These are phyloP conservation scores for Phytophthora uliginosa DNA, from an alignment of 352 stramenopile genomes.

Conservation along the genomic window DNA sequence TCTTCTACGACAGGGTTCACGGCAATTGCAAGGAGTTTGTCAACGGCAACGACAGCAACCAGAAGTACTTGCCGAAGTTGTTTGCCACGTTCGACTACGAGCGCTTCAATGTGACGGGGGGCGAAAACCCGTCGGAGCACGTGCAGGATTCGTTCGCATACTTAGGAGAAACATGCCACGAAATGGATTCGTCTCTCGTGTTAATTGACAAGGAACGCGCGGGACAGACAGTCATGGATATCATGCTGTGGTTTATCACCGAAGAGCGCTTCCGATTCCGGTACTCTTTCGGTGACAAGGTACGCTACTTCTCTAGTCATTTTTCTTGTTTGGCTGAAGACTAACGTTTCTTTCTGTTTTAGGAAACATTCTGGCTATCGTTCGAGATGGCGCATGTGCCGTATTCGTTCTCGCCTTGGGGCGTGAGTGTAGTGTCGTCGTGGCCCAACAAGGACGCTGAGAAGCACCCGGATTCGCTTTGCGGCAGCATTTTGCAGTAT, in stretches of 20 bases:
- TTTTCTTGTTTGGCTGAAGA: not conserved
- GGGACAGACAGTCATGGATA: constrained; percentile 47
- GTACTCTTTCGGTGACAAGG: constrained; percentile 73
- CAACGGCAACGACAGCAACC: constrained; percentile 33
- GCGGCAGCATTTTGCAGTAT: constrained; percentile 74
- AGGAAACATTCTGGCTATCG: constrained; percentile 49
- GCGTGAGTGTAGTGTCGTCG: constrained; percentile 56
- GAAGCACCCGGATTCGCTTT: constrained; percentile 66
- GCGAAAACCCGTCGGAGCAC: constrained; percentile 33
- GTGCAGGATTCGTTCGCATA: constrained; percentile 54
- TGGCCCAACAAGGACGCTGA: constrained; percentile 56
- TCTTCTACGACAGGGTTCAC: constrained; percentile 45
- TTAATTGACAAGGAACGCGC: constrained; percentile 62
- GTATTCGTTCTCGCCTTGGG: constrained; percentile 73
- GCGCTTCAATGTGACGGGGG: constrained; percentile 38
- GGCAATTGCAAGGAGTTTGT: constrained; percentile 50
- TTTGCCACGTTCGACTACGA: constrained; percentile 57
- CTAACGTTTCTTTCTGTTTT: not conserved
- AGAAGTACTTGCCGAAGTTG: constrained; percentile 45
- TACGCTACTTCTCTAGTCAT: not conserved
- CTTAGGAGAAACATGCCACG: constrained; percentile 50
- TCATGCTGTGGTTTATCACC: constrained; percentile 73
- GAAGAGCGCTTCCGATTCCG: constrained; percentile 56
- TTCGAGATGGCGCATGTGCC: constrained; percentile 33
- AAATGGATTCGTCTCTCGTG: constrained; percentile 77